These are phyloP conservation scores for Stylosanthes scabra DNA, from an alignment of 331 rosid species.

Conservation along the genomic window DNA sequence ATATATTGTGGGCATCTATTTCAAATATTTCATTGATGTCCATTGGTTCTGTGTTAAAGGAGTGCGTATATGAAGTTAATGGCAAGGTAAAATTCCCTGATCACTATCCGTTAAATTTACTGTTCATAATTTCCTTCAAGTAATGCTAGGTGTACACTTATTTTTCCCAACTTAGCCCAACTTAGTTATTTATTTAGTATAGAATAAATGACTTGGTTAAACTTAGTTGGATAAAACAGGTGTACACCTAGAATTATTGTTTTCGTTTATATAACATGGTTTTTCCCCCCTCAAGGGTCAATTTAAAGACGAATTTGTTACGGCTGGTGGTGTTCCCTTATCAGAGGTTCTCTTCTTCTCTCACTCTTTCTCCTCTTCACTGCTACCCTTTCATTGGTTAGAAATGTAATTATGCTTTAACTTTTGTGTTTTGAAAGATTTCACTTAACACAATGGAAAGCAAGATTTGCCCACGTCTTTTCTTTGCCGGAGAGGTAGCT, in stretches of 20 bases:
- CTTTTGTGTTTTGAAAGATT: slow-evolving; percentile 50
- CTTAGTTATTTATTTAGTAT: no score
- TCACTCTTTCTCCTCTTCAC: background rate
- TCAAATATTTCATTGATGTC: slow-evolving; percentile 77
- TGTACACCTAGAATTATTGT: no score
- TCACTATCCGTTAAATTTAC: background rate
- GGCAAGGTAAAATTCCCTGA: slow-evolving; percentile 68
- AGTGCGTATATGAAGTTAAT: slow-evolving; percentile 62
- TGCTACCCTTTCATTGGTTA: background rate
- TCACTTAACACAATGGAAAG: slow-evolving; percentile 88
- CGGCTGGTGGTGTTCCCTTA: slow-evolving; percentile 94
- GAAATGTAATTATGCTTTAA: slow-evolving; percentile 18
- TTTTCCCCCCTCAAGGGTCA: slow-evolving; percentile 66
- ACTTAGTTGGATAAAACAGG: no score
- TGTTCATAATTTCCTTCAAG: slow-evolving; percentile 20
- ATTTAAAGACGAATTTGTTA: slow-evolving; percentile 97
- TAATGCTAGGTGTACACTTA: no score
- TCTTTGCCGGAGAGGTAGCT: slow-evolving; percentile 95
- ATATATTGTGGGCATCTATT: slow-evolving; percentile 84
- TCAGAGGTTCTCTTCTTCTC: slow-evolving; percentile 80
- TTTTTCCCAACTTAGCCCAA: no score
- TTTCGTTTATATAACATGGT: slow-evolving; percentile 24
- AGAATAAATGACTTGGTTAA: no score
- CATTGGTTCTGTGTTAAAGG: slow-evolving; percentile 71
- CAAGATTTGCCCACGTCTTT: slow-evolving; percentile 67